Conservation (phyloP, 108 stramenopile genomes). For the Cyclotella choctawhatcheeana region DNA sequence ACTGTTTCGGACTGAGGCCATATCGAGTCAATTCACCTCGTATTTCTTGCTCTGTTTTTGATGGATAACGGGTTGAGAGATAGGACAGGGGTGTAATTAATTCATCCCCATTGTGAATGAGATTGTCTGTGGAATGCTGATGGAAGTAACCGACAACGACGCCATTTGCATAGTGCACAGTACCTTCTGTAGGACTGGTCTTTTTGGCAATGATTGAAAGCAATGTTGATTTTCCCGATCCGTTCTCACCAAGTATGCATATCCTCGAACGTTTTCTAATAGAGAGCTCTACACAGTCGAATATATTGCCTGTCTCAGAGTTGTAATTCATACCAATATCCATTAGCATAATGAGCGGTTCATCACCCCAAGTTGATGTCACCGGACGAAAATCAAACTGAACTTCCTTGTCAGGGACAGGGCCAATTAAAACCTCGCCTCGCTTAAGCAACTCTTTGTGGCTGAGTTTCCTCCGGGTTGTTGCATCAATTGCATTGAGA, state of each 20-base stretch:
- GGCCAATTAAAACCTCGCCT: constrained; percentile 41
- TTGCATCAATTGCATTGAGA: constrained; percentile 63
- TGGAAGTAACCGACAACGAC: constrained; percentile 83
- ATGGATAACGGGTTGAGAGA: constrained; percentile 51
- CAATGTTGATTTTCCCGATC: constrained; percentile 88
- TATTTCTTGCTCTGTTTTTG: constrained; percentile 80
- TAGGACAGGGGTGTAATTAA: constrained; percentile 53
- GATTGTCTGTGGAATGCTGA: constrained; percentile 81
- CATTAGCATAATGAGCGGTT: constrained; percentile 68
- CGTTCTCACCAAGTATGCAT: constrained; percentile 88
- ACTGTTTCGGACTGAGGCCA: constrained; percentile 79
- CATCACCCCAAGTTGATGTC: constrained; percentile 63
- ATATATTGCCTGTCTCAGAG: constrained; percentile 37
- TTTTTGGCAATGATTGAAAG: constrained; percentile 86
- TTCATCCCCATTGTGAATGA: constrained; percentile 47
- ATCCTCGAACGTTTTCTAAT: constrained; percentile 65
- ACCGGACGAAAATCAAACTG: constrained; percentile 71
- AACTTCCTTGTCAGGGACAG: constrained; percentile 79
- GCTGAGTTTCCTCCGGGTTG: constrained; percentile 45
- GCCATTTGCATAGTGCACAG: constrained; percentile 76
- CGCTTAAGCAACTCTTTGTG: constrained; percentile 61
- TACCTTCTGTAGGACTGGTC: constrained; percentile 79
- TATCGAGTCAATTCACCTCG: constrained; percentile 85
- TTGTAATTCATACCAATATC: constrained; percentile 68
- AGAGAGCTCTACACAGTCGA: constrained; percentile 81